Conservation (phyloP, 2,329 filamentous ascomycete genomes). For the Plectosphaerella plurivora region DNA sequence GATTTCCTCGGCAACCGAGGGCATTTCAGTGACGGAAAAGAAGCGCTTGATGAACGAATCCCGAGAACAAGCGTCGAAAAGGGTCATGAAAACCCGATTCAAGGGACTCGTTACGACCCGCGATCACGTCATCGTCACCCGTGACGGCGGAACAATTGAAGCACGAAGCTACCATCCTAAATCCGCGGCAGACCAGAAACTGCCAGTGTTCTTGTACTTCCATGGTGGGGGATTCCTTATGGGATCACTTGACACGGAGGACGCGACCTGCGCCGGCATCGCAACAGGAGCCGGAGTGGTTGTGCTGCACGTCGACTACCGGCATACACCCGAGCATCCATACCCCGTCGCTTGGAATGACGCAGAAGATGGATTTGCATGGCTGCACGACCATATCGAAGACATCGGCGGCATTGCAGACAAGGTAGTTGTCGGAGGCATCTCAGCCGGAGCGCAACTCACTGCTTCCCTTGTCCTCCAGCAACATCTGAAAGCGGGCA, state of each 20-base stretch:
- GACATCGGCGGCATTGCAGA: slow-evolving; percentile 30
- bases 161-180: slow-evolving; percentile 40
- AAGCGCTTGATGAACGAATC: slow-evolving; percentile 21
- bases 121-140: slow-evolving; percentile 32
- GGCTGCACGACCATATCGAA: slow-evolving; percentile 41
- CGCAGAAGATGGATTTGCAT: slow-evolving; percentile 46
- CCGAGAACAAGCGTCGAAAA: slow-evolving; percentile 24
- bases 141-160: slow-evolving; percentile 38
- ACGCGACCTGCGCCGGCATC: slow-evolving; percentile 37
- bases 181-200: slow-evolving; percentile 20
- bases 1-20: slow-evolving; percentile 7
- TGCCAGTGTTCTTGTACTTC: slow-evolving; percentile 46
- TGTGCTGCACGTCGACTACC: slow-evolving; percentile 53
- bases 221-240: slow-evolving; percentile 54
- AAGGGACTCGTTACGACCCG: slow-evolving; percentile 21
- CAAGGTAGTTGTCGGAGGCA: slow-evolving; percentile 39
- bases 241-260: slow-evolving; percentile 48
- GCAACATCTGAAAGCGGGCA: slow-evolving; percentile 22
- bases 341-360: slow-evolving; percentile 52
- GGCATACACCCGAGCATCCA: slow-evolving; percentile 48
- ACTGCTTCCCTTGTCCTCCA: slow-evolving; percentile 31
- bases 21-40: slow-evolving; percentile 17
- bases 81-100: slow-evolving; percentile 18
- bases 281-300: slow-evolving; percentile 23
- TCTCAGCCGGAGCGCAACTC: slow-evolving; percentile 41